phyloP scores from a whole-genome alignment of 306 rosid genomes.

The Malus asiatica region DNA sequence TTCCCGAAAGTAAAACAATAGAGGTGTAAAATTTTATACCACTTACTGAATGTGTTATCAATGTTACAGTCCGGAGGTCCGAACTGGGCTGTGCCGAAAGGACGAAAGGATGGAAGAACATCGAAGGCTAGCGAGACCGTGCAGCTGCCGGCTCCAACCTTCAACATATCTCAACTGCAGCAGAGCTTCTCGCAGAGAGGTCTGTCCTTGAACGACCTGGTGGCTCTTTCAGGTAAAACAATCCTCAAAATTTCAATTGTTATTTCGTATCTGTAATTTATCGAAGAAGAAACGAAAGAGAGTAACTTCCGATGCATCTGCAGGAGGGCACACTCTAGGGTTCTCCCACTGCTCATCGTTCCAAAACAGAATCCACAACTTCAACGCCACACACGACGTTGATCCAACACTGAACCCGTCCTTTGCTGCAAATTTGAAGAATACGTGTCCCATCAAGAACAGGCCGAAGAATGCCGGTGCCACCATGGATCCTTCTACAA shows the following conservation, averaged over 20 bases:
- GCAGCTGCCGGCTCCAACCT: slow-evolving; percentile 66
- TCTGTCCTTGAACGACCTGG: slow-evolving; percentile 43
- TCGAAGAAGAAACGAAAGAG: neutral
- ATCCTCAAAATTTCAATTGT: neutral
- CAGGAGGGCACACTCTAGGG: slow-evolving; percentile 90
- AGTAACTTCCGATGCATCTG: slow-evolving; percentile 15
- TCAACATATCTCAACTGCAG: slow-evolving; percentile 55
- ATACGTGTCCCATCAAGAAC: slow-evolving; percentile 27
- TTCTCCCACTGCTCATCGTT: slow-evolving; percentile 80
- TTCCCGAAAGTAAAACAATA: neutral
- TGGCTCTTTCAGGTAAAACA: slow-evolving; percentile 45
- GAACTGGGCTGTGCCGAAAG: slow-evolving; percentile 58
- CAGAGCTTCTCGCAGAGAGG: slow-evolving; percentile 46
- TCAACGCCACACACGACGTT: slow-evolving; percentile 40
- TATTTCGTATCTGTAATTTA: neutral
- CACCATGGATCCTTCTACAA: slow-evolving; percentile 34
- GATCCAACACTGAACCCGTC: slow-evolving; percentile 54
- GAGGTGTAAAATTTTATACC: neutral
- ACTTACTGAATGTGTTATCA: slow-evolving; percentile 5
- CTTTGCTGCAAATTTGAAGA: slow-evolving; percentile 35
- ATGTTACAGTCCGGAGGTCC: slow-evolving; percentile 78
- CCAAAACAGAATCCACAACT: slow-evolving; percentile 47
- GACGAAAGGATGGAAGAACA: slow-evolving; percentile 61
- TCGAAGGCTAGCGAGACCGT: slow-evolving; percentile 70
- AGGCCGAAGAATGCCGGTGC: slow-evolving; percentile 31